Evolutionary conservation across 441 rosid species (phyloP), one percentile per base, ranked within the genome.

Genomic region (Sinapis alba): DNA sequence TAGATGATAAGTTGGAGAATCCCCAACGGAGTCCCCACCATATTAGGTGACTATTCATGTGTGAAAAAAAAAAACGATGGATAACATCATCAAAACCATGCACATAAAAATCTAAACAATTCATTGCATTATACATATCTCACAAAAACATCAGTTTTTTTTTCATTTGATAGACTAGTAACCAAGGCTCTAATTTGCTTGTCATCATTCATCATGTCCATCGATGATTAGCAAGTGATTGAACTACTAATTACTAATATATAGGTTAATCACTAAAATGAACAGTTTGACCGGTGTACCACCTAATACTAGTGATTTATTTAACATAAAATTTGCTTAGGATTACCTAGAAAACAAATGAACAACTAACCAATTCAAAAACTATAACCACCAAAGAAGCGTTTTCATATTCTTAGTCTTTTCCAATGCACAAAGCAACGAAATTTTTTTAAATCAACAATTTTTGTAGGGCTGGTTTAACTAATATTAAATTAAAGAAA

Each of bases 21-120:
- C 50, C 96, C 90, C 57, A 92, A 73, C 16, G 96, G 97, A 67
- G 78, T 53, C 9, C 93, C 97, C 38, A 86, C 81, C 75, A 90
- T 73, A 82, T 86, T 92, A 15, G 97, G 99, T 20, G 93, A 77
- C 97, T 94, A 86, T 10, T 20, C 21, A 24, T 28, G 47, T 21
- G 15, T 56, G 38, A 32, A 9, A 16, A 21, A 16, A 21, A 15
- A 26, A 9, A 21, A 3, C 2, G 65, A 2, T 27, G 3, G 6
- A 62, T 47, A 51, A 13, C 24, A 57, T 30, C 73, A 61, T 54
- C 38, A 56, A 36, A 32, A 51, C 3, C 45, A 60, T 62, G 45
- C 57, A 60, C 7, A 47, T 53, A 6, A 23, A 65, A 19, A 41
- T 57, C 30, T 38, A 51, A 51, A 47, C 28, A 11, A n/a, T 6